Evolutionary conservation across 192 early-diverging fungal genomes (phyloP), one percentile per base, ranked within the genome.

Genomic region (Chytriomyces sp.): DNA sequence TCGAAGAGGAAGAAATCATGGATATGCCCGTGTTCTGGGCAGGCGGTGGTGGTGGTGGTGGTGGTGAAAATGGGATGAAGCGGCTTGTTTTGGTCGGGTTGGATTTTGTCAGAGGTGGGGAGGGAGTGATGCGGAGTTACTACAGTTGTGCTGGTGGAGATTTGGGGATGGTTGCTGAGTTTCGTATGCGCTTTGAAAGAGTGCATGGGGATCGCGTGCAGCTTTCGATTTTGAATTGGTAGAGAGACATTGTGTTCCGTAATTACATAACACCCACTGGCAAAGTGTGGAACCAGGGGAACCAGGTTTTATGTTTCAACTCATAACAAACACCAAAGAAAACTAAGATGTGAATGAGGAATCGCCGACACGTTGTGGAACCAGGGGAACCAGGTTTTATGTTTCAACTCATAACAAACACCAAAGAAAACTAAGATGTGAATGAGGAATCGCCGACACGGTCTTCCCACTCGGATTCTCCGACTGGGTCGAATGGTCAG

Each of bases 1-100:
- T 78, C 10, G 77, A 78, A 43, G 77, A 78, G 20, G 77, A 72
- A 46, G 77, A 78, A 24, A 45, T 78, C 45, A 62, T 78, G 45
- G 43, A 10, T 10, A 10, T 78, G 47, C 67, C 69, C 10, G 20
- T 35, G 69, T 45, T 61, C 44, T 69, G 76, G 66, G 45, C 50
- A n/a, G 66, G 53, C 1, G 0, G 46, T 46, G 67, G 13, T 24
- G 46, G 0, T 24, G 43, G 18, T 13, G 6, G 10, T 11, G 16
- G 43, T 5, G 26, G 10, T 43, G 67, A 35, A n/a, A 48, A 48
- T 11, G n/a, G 26, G 1, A 49, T 18, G 24, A 72, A 20, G 35
- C 18, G 7, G 57, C n/a, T 76, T 6, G 46, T 72, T 11, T 45
- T 78, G 69, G 77, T 71, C 5, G 77, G 77, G 13, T 20, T 78